Evolutionary conservation across 306 rosid species (phyloP).

Genomic region (Cicer yamashitae): DNA sequence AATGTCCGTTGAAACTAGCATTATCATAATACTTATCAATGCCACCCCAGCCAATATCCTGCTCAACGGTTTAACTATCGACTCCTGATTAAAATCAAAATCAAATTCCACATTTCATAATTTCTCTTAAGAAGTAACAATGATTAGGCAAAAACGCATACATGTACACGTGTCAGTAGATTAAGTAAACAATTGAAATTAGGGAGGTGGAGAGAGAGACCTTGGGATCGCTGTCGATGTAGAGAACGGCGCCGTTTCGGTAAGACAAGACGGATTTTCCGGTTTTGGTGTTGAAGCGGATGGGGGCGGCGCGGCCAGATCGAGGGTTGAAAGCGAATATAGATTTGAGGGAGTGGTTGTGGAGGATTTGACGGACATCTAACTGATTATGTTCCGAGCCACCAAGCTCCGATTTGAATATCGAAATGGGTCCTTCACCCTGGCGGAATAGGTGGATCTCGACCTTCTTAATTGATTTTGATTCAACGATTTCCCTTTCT

Average conservation of each 20-base stretch:
- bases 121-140: neutral
- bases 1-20: constrained; percentile 60
- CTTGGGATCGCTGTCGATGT: constrained; percentile 81
- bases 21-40: constrained; percentile 63
- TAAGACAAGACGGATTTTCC: constrained; percentile 67
- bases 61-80: constrained; percentile 76
- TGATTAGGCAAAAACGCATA: neutral
- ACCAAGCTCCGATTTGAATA: constrained; percentile 59
- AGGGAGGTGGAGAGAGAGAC: constrained; percentile 32
- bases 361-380: constrained; percentile 72
- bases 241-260: constrained; percentile 61
- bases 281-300: constrained; percentile 50
- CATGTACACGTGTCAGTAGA: no score
- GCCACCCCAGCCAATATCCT: constrained; percentile 78
- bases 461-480: neutral
- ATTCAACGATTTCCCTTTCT: neutral
- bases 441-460: constrained; percentile 54
- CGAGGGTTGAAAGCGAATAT: constrained; percentile 65
- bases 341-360: constrained; percentile 66
- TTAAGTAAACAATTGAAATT: neutral
- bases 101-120: neutral
- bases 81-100: constrained; percentile 60
- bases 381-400: constrained; percentile 77
- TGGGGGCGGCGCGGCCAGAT: constrained; percentile 62
- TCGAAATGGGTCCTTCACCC: constrained; percentile 78